Conservation (phyloP, 805 yeast species). For the Nakazawaea molendinolei region DNA sequence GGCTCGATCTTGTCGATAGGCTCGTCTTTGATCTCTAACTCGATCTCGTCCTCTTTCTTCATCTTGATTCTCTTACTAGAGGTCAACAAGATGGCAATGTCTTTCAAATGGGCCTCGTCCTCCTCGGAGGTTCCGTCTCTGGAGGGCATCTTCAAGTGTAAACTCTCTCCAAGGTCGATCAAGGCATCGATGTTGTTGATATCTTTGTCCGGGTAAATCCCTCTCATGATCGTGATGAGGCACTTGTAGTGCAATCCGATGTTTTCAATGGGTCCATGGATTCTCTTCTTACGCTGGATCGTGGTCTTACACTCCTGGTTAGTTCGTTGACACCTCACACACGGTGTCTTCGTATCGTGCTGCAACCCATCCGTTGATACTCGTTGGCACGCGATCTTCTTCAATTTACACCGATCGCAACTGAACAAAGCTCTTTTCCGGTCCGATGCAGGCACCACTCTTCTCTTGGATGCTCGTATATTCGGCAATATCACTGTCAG, state of each 20-base stretch:
- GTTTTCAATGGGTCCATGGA: constrained; percentile 16
- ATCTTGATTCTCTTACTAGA: constrained; percentile 8
- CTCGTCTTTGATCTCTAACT: not conserved
- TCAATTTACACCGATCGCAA: constrained; percentile 17
- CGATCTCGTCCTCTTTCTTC: constrained; percentile 2
- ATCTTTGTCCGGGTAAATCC: constrained; percentile 16
- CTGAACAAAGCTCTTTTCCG: constrained; percentile 17
- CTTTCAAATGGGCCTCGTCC: constrained; percentile 11
- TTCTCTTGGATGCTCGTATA: constrained; percentile 10
- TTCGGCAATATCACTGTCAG: constrained; percentile 9
- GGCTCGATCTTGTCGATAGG: not conserved
- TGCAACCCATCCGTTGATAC: constrained; percentile 3
- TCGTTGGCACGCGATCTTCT: constrained; percentile 15
- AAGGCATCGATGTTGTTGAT: constrained; percentile 15
- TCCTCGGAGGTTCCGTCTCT: constrained; percentile 15
- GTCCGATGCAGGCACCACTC: constrained; percentile 8
- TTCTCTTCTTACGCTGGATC: constrained; percentile 16
- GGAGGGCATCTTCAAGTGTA: constrained; percentile 16
- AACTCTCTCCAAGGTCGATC: constrained; percentile 14
- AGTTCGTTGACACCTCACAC: constrained; percentile 13
- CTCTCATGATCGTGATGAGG: constrained; percentile 12
- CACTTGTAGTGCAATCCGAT: constrained; percentile 18
- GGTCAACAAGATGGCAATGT: constrained; percentile 13
- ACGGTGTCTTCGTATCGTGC: constrained; percentile 12
- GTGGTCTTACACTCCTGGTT: constrained; percentile 16